phyloP scores from a whole-genome alignment of 805 yeast species.

The Pichia membranifaciens region DNA sequence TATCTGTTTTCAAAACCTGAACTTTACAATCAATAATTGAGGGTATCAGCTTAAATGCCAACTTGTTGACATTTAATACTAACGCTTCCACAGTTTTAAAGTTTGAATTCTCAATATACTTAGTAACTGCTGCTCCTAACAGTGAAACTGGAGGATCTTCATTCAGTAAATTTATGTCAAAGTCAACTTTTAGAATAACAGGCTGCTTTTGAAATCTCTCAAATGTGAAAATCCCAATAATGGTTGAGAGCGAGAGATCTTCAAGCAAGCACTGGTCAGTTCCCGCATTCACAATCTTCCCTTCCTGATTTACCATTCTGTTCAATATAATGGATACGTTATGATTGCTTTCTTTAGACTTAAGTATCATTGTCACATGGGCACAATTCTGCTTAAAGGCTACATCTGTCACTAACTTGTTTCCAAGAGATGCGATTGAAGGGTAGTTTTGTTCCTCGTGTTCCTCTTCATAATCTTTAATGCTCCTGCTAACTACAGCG shows the following conservation, averaged over 20 bases:
- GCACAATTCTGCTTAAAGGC: conserved; percentile 18
- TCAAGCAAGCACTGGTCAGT: conserved; percentile 2
- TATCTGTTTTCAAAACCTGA: conserved; percentile 78
- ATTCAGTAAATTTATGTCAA: conserved; percentile 26
- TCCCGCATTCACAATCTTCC: background rate
- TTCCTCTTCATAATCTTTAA: conserved; percentile 46
- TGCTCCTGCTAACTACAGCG: conserved; percentile 69
- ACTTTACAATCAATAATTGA: conserved; percentile 35
- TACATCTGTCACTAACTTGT: conserved; percentile 17
- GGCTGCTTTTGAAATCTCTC: conserved; percentile 81
- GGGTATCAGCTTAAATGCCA: conserved; percentile 19
- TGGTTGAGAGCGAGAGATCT: conserved; percentile 33
- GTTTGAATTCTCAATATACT: conserved; percentile 67
- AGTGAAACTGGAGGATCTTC: conserved; percentile 33
- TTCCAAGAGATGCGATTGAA: conserved; percentile 36
- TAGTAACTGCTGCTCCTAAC: conserved; percentile 43
- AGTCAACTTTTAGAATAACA: conserved; percentile 55
- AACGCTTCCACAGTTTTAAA: conserved; percentile 94
- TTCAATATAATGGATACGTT: background rate
- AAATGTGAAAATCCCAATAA: conserved; percentile 91
- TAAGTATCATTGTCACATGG: conserved; percentile 15
- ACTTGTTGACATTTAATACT: conserved; percentile 57
- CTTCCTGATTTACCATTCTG: background rate
- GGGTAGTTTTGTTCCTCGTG: conserved; percentile 36
- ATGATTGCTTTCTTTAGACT: background rate